A percentile compares a stretch with the other conserved stretches of the same genome.
Evolutionary conservation across 768 basidiomycete genomes (phyloP).

Genomic region (Tylopilus plumbeoviolaceoides): DNA sequence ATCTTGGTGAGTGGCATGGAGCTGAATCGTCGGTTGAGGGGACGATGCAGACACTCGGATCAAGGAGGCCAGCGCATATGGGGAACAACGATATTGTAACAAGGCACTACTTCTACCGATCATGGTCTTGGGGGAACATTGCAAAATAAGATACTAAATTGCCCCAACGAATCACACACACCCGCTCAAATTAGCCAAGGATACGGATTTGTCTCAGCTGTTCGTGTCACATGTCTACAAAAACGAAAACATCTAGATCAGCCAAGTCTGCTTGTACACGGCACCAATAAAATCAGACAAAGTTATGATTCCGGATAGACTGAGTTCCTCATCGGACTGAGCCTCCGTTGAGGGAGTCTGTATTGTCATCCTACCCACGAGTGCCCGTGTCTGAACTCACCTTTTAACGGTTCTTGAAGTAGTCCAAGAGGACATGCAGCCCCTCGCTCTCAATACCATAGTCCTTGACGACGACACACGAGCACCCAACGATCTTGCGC

Average conservation of each 20-base stretch:
- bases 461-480: conserved; percentile 96
- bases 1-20: conserved; percentile 5
- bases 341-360: conserved; percentile 93
- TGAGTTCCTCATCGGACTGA: conserved; percentile 55
- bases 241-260: conserved; percentile 3
- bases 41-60: not conserved
- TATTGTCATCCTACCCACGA: conserved; percentile 61
- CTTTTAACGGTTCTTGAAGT: conserved; percentile 89
- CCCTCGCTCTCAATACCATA: conserved; percentile 95
- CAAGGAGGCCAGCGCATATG: not conserved
- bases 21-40: not conserved
- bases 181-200: no score
- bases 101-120: conserved; percentile 2
- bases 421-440: conserved; percentile 87
- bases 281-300: conserved; percentile 52
- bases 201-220: no score
- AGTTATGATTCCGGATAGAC: conserved; percentile 28
- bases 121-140: conserved; percentile 2
- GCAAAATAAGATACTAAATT: not conserved
- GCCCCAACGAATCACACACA: conserved; percentile 2
- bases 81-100: not conserved
- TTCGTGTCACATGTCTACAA: conserved; percentile 6
- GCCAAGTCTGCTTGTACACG: not conserved
- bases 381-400: conserved; percentile 24
- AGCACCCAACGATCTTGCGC: conserved; percentile 90